Evolutionary conservation across 2,329 filamentous ascomycete species (phyloP).

Genomic region (Uncinocarpus reesii): DNA sequence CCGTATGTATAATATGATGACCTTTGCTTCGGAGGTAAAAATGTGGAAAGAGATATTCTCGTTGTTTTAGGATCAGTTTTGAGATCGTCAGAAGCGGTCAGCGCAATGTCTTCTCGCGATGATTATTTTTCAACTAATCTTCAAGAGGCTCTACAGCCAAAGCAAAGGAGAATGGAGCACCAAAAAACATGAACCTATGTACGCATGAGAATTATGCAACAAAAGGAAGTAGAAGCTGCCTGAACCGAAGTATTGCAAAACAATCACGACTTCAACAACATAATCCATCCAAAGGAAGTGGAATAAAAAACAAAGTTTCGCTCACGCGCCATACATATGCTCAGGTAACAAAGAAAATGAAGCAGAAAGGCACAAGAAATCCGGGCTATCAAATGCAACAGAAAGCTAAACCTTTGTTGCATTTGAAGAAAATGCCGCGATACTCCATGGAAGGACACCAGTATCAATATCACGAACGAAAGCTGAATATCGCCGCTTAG

Average conservation of each 20-base stretch:
- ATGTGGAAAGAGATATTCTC: too few relatives aligned
- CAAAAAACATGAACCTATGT: neutral
- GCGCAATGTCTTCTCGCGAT: too few relatives aligned
- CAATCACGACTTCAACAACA: neutral
- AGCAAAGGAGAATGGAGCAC: neutral
- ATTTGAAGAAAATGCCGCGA: neutral
- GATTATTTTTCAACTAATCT: too few relatives aligned
- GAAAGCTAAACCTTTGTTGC: slow-evolving; percentile 1
- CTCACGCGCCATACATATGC: slow-evolving; percentile 11
- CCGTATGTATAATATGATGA: too few relatives aligned
- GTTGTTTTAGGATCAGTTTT: too few relatives aligned
- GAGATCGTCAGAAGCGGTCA: too few relatives aligned
- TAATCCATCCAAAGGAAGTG: neutral
- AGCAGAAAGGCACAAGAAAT: neutral
- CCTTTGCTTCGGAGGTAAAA: too few relatives aligned
- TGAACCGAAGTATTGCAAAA: neutral
- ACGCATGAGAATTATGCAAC: slow-evolving; percentile 2
- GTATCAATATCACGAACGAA: slow-evolving; percentile 1
- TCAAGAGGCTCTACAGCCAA: neutral
- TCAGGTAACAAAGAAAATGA: slow-evolving; percentile 2
- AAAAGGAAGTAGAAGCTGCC: neutral
- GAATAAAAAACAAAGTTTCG: neutral
- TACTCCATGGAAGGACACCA: too few relatives aligned
- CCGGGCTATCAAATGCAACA: too few relatives aligned
- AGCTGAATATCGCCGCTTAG: slow-evolving; percentile 2